phyloP scores from a whole-genome alignment of 2,329 filamentous ascomycete species.

The Sporothrix variecibatus region DNA sequence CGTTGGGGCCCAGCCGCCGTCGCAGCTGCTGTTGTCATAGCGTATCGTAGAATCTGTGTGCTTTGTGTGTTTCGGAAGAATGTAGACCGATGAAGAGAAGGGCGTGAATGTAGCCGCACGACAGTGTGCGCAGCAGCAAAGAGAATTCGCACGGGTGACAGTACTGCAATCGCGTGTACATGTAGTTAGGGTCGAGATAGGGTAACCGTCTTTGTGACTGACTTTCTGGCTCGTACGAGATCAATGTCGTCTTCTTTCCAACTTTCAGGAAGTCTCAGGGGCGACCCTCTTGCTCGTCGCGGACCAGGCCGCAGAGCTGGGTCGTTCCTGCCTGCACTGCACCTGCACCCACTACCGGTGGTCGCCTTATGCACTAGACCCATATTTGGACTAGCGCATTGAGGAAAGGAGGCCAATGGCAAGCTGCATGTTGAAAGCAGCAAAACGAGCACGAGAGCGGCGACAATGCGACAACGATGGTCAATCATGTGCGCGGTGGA shows the following conservation, averaged over 20 bases:
- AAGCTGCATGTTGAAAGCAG: not conserved
- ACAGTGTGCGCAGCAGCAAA: not conserved
- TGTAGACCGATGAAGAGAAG: not conserved
- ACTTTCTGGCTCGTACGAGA: not conserved
- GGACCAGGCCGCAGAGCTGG: conserved; percentile 22
- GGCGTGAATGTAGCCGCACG: not conserved
- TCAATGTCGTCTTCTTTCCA: not conserved
- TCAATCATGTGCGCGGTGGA: not conserved
- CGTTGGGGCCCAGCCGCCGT: not conserved
- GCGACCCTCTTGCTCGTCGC: conserved; percentile 1
- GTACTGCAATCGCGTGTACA: not conserved
- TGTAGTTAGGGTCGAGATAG: not conserved
- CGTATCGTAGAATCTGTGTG: not conserved
- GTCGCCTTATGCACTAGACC: not conserved
- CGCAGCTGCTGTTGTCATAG: not conserved
- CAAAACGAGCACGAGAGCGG: not conserved
- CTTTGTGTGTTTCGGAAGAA: not conserved
- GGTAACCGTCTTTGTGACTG: not conserved
- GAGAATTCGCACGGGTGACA: not conserved
- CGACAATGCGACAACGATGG: not conserved
- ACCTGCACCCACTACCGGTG: conserved; percentile 16
- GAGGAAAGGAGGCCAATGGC: not conserved
- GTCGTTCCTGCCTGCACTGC: conserved; percentile 12
- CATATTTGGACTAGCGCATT: not conserved
- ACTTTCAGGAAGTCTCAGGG: not conserved